A percentile compares a stretch with the other conserved stretches of the same genome.
Conservation (phyloP, 2,329 filamentous ascomycete species). For the Pseudogymnoascus sp. region DNA sequence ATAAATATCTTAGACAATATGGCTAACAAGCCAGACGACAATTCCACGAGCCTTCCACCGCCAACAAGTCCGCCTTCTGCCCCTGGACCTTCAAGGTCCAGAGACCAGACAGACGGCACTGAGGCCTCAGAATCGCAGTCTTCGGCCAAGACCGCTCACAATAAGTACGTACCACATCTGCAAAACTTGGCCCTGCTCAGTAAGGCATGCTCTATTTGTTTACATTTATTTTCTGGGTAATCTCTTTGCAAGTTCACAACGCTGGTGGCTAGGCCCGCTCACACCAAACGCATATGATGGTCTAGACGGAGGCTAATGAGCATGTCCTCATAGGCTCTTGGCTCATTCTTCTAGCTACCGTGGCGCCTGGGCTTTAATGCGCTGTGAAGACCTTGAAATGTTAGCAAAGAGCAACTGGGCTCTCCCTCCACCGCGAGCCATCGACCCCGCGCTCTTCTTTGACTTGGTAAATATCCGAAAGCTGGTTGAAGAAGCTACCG, state of each 20-base stretch:
- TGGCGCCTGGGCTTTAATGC: constrained; percentile 74
- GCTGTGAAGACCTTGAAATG: constrained; percentile 68
- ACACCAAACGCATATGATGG: not conserved
- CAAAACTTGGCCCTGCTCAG: not conserved
- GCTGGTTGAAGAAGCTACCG: constrained; percentile 71
- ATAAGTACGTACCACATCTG: constrained; percentile 48
- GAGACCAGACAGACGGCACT: not conserved
- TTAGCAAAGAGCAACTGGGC: constrained; percentile 75
- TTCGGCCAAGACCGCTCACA: constrained; percentile 34
- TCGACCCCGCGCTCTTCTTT: constrained; percentile 75
- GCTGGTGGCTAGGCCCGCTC: not conserved
- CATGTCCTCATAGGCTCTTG: constrained; percentile 57
- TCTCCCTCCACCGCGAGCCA: constrained; percentile 63
- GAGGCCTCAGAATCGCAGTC: not conserved
- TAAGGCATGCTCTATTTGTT: not conserved
- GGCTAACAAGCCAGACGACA: not conserved
- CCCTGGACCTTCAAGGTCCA: not conserved
- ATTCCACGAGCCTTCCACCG: not conserved
- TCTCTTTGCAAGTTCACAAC: not conserved
- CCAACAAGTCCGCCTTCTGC: not conserved
- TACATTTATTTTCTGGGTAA: not conserved
- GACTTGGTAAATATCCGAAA: constrained; percentile 76
- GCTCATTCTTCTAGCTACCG: constrained; percentile 77
- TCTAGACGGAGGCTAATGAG: not conserved
- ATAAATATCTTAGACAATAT: not conserved